Conservation (phyloP, 176 grass and related monocot genomes). For the Oryza longistaminata region DNA sequence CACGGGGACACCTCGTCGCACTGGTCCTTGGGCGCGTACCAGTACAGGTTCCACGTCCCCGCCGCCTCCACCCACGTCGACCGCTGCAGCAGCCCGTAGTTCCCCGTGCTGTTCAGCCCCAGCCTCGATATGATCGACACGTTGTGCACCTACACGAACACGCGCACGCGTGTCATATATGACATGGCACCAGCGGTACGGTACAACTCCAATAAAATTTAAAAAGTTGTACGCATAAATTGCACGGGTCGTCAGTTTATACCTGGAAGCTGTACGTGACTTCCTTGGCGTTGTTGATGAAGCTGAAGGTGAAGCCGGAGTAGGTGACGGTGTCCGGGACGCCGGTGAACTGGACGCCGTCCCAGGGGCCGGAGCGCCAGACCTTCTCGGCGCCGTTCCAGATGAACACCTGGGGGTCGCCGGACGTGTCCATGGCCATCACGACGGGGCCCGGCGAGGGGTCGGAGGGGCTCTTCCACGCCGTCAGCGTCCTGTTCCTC, state of each 20-base stretch:
- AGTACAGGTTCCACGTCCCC: constrained; percentile 48
- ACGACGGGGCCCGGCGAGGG: constrained; percentile 44
- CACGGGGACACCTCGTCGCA: constrained; percentile 59
- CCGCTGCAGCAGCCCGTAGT: constrained; percentile 47
- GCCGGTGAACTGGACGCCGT: constrained; percentile 60
- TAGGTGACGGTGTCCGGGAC: constrained; percentile 51
- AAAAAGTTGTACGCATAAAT: not conserved
- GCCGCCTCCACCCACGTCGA: constrained; percentile 53
- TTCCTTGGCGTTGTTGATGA: constrained; percentile 47
- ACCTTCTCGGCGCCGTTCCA: constrained; percentile 30
- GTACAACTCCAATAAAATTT: too few relatives aligned
- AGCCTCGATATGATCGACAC: constrained; percentile 47
- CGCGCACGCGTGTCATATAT: not conserved
- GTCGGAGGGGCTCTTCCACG: constrained; percentile 64
- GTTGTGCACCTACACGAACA: constrained; percentile 32
- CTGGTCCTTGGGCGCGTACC: constrained; percentile 60
- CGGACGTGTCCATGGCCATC: constrained; percentile 49
- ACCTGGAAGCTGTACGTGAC: constrained; percentile 58
- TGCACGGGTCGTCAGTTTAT: not conserved
- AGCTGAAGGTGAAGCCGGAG: constrained; percentile 46
- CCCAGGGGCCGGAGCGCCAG: constrained; percentile 65
- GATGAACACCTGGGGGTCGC: constrained; percentile 60
- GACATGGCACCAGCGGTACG: not conserved
- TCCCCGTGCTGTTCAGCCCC: constrained; percentile 37
- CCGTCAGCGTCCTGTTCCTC: constrained; percentile 43